phyloP scores from a whole-genome alignment of 768 basidiomycete genomes.

The Myochromella boudieri region DNA sequence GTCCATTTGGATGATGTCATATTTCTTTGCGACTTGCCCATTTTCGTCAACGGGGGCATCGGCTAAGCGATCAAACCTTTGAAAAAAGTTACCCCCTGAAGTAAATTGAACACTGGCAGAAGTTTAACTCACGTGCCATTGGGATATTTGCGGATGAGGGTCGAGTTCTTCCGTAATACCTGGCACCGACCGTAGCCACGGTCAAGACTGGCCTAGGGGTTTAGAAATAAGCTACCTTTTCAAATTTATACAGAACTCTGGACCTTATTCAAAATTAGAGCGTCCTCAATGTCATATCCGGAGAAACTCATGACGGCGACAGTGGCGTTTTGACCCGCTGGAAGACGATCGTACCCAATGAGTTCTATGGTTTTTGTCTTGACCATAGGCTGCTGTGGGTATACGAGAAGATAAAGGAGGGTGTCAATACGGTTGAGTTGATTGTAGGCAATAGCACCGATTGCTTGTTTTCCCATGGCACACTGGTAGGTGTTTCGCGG shows the following conservation, averaged over 20 bases:
- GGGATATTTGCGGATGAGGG: slow-evolving; percentile 92
- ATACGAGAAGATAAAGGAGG: slow-evolving; percentile 94
- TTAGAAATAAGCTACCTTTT: no score
- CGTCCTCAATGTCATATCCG: slow-evolving; percentile 99
- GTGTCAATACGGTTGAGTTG: slow-evolving; percentile 98
- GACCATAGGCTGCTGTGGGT: slow-evolving; percentile 99
- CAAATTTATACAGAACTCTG: no score
- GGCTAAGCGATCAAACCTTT: slow-evolving; percentile 88
- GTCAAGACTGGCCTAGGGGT: slow-evolving; percentile 94
- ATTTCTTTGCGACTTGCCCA: slow-evolving; percentile 77
- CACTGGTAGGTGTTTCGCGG: slow-evolving; percentile 99
- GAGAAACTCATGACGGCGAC: slow-evolving; percentile 99
- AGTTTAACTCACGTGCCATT: slow-evolving; percentile 84
- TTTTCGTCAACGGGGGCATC: slow-evolving; percentile 88
- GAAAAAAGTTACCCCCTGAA: slow-evolving; percentile 4
- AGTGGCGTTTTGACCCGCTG: slow-evolving; percentile 97
- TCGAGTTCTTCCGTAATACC: slow-evolving; percentile 93
- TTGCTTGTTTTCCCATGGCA: slow-evolving; percentile 99
- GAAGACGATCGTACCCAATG: slow-evolving; percentile 93
- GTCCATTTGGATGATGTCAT: slow-evolving; percentile 88
- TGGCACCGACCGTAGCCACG: slow-evolving; percentile 98
- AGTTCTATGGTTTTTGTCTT: slow-evolving; percentile 98
- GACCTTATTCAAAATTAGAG: slow-evolving; percentile 92
- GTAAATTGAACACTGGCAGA: slow-evolving; percentile 7
- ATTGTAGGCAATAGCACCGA: slow-evolving; percentile 97